Conservation (phyloP, 2,329 filamentous ascomycete species). For the Colletotrichum shisoi region DNA sequence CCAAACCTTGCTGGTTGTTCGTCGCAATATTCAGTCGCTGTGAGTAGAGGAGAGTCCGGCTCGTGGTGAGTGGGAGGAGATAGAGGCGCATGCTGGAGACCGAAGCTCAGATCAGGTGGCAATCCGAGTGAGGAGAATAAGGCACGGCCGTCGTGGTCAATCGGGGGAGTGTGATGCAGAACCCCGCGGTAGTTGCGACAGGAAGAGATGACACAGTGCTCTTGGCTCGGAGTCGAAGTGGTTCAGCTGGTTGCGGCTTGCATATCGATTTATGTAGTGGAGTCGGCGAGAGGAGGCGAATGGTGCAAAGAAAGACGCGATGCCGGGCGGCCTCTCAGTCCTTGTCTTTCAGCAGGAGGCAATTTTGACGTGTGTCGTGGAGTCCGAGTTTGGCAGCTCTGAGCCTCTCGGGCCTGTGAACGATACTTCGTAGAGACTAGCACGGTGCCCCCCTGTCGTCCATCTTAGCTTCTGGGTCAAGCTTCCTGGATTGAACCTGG, state of each 20-base stretch:
- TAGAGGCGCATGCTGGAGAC: slow-evolving; percentile 79
- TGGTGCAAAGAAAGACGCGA: slow-evolving; percentile 3
- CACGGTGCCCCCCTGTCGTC: slow-evolving; percentile 32
- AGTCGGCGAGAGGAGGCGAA: slow-evolving; percentile 16
- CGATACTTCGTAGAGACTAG: slow-evolving; percentile 13
- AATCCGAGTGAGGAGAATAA: not conserved
- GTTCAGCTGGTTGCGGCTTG: not conserved
- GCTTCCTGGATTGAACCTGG: slow-evolving; percentile 35
- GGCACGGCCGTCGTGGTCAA: slow-evolving; percentile 11
- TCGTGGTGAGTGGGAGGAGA: slow-evolving; percentile 90
- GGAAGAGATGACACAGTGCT: slow-evolving; percentile 5
- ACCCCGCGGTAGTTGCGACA: slow-evolving; percentile 24
- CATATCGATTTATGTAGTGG: slow-evolving; percentile 15
- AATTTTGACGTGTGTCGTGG: slow-evolving; percentile 37
- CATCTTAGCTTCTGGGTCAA: slow-evolving; percentile 40
- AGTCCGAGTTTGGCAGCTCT: slow-evolving; percentile 34
- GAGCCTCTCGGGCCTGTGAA: slow-evolving; percentile 1
- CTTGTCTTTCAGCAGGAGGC: slow-evolving; percentile 29
- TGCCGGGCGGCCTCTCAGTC: slow-evolving; percentile 32
- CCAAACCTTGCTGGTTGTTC: slow-evolving; percentile 60
- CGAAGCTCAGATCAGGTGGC: slow-evolving; percentile 5
- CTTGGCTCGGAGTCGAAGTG: slow-evolving; percentile 13
- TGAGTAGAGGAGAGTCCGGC: slow-evolving; percentile 90
- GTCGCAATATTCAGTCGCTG: slow-evolving; percentile 72
- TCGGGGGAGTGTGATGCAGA: slow-evolving; percentile 18